Base-by-base conservation (phyloP, 257 asterid genomes). In the Prunella vulgaris region DNA sequence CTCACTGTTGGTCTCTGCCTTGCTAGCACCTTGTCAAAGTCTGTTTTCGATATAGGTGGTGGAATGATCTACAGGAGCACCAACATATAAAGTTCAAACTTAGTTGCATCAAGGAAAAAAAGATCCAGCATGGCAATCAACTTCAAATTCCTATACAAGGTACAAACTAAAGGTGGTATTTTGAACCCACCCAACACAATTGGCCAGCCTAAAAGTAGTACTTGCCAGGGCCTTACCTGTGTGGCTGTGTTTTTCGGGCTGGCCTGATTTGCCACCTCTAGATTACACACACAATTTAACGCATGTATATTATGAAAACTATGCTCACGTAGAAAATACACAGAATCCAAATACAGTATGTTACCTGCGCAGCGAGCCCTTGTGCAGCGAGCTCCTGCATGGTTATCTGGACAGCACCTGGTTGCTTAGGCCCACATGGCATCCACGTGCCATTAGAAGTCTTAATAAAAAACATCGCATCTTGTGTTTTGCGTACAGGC, bases 401-500 rank as follows among this genome's bases (percentile, higher is more conserved):
- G 61, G 89, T 76, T 72, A 81, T 84, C 84, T 89, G 97, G 78
- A 89, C 64, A 1, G 97, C 96, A 68, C 93, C 95, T 2, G 76
- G 77, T 75, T 87, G 95, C 83, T 85, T 94, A 27, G 99, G 96
- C 54, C 96, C 99, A 72, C 99, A 94, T 67, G 99, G 99, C 76
- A 84, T 70, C 95, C 88, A 91, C 35, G 70, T 70, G 15, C 80
- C 97, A 74, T 81, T 69, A 73, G 96, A 69, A 58, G 81, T 64
- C 78, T 89, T 82, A 10, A 77, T 42, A 69, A 94, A 94, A 82
- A 77, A 84, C 95, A 85, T 88, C 17, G 99, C 97, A 70, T 91
- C 99, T 78, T 94, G 99, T 0, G 99, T 94, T 77, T 94, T 94
- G 14, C 99, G 95, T 40, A 94, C 95, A 44, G 99, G 99, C 79